Evolutionary conservation across 2,329 filamentous ascomycete genomes (phyloP).

Genomic region (Rhynchosporium secalis): DNA sequence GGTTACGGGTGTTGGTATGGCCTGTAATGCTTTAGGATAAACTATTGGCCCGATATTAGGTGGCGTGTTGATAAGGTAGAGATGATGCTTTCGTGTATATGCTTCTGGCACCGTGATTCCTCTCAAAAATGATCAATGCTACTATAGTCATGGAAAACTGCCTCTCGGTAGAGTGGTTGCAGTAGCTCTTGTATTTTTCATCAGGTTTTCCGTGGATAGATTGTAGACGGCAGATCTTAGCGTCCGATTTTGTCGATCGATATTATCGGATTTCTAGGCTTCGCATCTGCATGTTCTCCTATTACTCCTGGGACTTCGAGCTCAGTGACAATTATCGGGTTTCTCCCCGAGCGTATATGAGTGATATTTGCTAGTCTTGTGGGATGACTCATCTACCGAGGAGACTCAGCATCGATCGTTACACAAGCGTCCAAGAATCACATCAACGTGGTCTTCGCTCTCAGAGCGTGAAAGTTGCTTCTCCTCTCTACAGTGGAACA

Average conservation of each 20-base stretch:
- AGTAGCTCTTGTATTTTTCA: not conserved
- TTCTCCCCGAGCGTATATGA: not conserved
- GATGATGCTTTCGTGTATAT: not conserved
- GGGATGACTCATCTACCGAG: not conserved
- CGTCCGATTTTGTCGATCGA: not conserved
- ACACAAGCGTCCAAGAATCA: not conserved
- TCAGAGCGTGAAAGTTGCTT: not conserved
- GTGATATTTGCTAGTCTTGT: not conserved
- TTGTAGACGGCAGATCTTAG: not conserved
- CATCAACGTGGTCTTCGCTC: not conserved
- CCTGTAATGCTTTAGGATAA: not conserved
- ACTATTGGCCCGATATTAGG: not conserved
- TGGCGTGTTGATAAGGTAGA: not conserved
- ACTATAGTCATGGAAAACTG: not conserved
- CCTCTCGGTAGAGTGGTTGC: not conserved
- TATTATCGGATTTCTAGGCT: not conserved
- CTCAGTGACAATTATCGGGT: not conserved
- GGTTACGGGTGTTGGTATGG: not conserved
- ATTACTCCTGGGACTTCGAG: not conserved
- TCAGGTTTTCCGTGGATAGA: not conserved
- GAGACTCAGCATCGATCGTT: not conserved
- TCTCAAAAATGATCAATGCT: too few relatives aligned
- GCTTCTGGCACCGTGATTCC: not conserved
- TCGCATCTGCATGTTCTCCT: not conserved
- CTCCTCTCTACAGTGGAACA: not conserved